Base-by-base conservation (phyloP, 768 basidiomycete genomes). In the Serendipita sp. region DNA sequence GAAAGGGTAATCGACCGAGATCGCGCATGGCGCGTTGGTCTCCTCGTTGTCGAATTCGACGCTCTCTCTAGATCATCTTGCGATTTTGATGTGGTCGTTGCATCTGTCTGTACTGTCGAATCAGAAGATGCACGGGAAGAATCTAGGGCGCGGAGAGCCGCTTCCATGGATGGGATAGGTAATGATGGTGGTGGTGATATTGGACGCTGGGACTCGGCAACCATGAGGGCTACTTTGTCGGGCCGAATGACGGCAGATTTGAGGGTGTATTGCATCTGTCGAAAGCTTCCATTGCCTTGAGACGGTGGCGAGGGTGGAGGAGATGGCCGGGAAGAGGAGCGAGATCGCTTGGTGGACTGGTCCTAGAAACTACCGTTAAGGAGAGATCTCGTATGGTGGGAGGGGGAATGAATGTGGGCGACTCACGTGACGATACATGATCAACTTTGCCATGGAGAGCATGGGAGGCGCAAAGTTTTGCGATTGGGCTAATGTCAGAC, bases 371-470 rank as follows among this genome's bases (percentile, higher is more conserved):
- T n/a, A 60, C 24, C 4, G 32, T 28, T 8, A 37, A 2, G 56
- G 35, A n/a, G 48, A 18, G 48, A 32, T 51, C 45, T 18, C 45
- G 45, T 13, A 46, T 11, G 18, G 45, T 24, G 24, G 24, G 24
- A 1, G 24, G 24, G 24, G 45, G 45, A 46, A 46, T 13, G 45
- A 46, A 46, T 24, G 1, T 24, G 24, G 34, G 35, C 16, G 0
- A 10, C 56, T 60, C 28, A 60, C 56, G 32, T 60, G 56, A 60
- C 56, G 56, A 60, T 60, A 28, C 56, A 60, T 60, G 56, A 60
- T 60, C 16, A 60, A 28, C 35, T 60, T 60, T 60, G 56, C 56
- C 56, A 60, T 60, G 56, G 56, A 60, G 56, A 60, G 56, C 18
- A 60, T 60, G 3, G 56, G 56, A 11, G 56, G 56, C 24, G 56